Evolutionary conservation across 768 basidiomycete genomes (phyloP).

Genomic region (Amanita thiersii): DNA sequence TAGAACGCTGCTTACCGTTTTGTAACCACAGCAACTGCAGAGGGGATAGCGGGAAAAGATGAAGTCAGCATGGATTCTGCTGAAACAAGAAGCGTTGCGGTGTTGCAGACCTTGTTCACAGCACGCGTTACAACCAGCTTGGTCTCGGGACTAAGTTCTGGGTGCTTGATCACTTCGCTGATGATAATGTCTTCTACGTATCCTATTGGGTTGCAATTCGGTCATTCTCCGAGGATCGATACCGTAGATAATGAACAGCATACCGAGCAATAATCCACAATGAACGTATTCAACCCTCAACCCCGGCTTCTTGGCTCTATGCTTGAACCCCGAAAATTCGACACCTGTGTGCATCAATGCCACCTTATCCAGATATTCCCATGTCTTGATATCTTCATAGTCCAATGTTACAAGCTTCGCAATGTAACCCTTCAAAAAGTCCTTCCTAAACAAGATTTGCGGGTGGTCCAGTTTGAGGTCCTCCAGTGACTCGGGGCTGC

Average conservation of each 20-base stretch:
- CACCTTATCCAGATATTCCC: slow-evolving; percentile 41
- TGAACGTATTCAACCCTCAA: slow-evolving; percentile 32
- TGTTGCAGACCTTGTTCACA: slow-evolving; percentile 31
- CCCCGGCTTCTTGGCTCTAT: slow-evolving; percentile 18
- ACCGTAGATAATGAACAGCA: background rate
- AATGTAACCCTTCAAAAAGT: slow-evolving; percentile 24
- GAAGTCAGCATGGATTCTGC: no score
- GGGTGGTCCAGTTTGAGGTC: slow-evolving; percentile 34
- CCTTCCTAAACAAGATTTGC: slow-evolving; percentile 39
- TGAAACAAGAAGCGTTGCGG: no score
- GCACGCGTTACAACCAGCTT: slow-evolving; percentile 34
- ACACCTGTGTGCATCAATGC: slow-evolving; percentile 40
- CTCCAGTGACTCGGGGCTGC: slow-evolving; percentile 25
- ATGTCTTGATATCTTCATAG: slow-evolving; percentile 30
- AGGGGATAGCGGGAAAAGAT: no score
- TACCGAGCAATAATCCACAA: slow-evolving; percentile 30
- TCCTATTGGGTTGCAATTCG: background rate
- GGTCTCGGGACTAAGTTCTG: slow-evolving; percentile 25
- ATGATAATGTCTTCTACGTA: slow-evolving; percentile 38
- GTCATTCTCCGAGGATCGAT: background rate
- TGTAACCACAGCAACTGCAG: no score
- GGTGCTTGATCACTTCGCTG: slow-evolving; percentile 30
- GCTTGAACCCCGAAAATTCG: background rate
- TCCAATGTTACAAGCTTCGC: slow-evolving; percentile 34
- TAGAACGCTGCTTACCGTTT: no score